Evolutionary conservation across 2,329 filamentous ascomycete species (phyloP).

Genomic region (Cryphonectria parasitica): DNA sequence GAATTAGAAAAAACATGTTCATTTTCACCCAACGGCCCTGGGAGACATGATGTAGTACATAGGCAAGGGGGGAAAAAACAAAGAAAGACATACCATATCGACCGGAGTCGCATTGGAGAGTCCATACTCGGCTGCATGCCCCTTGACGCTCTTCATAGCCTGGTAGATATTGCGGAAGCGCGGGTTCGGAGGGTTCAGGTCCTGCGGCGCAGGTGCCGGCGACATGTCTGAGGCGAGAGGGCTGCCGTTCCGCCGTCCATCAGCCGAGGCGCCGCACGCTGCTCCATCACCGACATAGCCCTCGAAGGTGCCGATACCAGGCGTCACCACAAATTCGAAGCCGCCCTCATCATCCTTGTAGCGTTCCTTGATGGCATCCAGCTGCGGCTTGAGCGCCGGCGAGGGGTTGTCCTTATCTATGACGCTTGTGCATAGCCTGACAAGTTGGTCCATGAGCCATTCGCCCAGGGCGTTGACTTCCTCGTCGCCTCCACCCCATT

Average conservation of each 20-base stretch:
- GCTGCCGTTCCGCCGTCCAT: conserved; percentile 31
- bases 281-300: conserved; percentile 33
- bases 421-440: conserved; percentile 24
- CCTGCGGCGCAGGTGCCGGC: conserved; percentile 30
- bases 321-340: conserved; percentile 32
- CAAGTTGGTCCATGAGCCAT: conserved; percentile 30
- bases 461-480: conserved; percentile 29
- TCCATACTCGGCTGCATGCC: conserved; percentile 26
- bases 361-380: conserved; percentile 29
- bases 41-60: too few relatives aligned
- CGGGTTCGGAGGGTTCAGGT: conserved; percentile 26
- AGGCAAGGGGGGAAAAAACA: too few relatives aligned
- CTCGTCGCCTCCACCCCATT: conserved; percentile 31
- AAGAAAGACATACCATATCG: conserved; percentile 27
- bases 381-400: conserved; percentile 20
- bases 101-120: conserved; percentile 33
- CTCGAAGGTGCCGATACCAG: conserved; percentile 33
- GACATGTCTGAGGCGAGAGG: conserved; percentile 33
- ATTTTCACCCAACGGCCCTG: too few relatives aligned
- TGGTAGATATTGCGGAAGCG: conserved; percentile 31
- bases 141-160: conserved; percentile 27
- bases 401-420: conserved; percentile 16
- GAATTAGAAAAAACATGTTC: not conserved
- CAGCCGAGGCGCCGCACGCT: conserved; percentile 32
- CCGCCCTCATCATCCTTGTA: conserved; percentile 19